These are phyloP conservation scores for Brassica balearica DNA, from an alignment of 441 rosid genomes.

Conservation along the genomic window DNA sequence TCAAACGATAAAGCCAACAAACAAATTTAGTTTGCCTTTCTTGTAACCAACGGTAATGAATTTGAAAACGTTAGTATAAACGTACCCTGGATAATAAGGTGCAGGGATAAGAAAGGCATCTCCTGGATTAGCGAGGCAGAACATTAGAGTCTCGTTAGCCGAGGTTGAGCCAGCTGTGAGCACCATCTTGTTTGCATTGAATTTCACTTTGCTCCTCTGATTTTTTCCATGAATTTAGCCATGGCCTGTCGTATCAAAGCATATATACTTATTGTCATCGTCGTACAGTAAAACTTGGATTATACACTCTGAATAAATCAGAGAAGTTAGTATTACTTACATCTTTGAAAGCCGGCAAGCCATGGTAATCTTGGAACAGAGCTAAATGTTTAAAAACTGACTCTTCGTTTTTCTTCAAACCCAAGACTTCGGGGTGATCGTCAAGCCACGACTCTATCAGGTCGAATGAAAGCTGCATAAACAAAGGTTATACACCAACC, in stretches of 20 bases:
- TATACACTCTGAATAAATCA: neutral
- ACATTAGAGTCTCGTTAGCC: conserved; percentile 68
- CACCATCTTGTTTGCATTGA: conserved; percentile 57
- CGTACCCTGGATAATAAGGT: conserved; percentile 74
- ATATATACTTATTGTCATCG: neutral
- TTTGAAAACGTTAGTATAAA: neutral
- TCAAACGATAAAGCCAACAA: neutral
- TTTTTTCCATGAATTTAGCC: conserved; percentile 56
- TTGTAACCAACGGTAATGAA: neutral
- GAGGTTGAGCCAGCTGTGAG: conserved; percentile 75
- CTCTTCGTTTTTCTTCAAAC: conserved; percentile 48
- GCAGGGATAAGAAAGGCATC: conserved; percentile 74
- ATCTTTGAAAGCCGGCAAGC: conserved; percentile 59
- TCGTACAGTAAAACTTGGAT: neutral
- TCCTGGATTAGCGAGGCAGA: conserved; percentile 72
- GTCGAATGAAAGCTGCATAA: conserved; percentile 55
- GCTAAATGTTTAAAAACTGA: conserved; percentile 56
- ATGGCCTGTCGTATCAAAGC: conserved; percentile 45
- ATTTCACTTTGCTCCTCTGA: conserved; percentile 59
- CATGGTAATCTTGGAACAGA: conserved; percentile 71
- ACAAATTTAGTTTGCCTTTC: conserved; percentile 32
- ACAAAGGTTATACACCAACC: neutral
- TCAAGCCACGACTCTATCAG: conserved; percentile 60
- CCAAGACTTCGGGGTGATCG: conserved; percentile 50
- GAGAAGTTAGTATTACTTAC: conserved; percentile 38